A percentile compares a stretch with the other conserved stretches of the same genome.
Conservation (phyloP, 1,139 yeast genomes). For the Ashbya aceris region DNA sequence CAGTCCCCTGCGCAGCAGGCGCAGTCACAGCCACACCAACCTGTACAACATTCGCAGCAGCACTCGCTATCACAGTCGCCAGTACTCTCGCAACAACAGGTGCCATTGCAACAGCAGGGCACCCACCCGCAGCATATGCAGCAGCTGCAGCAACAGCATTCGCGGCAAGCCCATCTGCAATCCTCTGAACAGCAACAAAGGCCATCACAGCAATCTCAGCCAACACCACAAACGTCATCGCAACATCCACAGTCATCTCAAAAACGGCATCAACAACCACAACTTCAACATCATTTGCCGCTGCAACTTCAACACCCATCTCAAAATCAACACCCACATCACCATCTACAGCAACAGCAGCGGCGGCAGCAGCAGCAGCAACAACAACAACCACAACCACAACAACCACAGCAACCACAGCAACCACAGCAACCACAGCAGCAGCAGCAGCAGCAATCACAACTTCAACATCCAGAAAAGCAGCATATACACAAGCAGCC, state of each 20-base stretch:
- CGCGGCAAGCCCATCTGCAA: not conserved
- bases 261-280: not conserved
- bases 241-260: not conserved
- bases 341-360: not conserved
- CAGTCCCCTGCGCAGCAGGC: conserved; percentile 8
- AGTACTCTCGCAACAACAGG: conserved; percentile 1
- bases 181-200: not conserved
- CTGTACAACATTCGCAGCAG: conserved; percentile 2
- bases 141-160: too few relatives aligned
- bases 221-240: not conserved
- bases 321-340: too few relatives aligned
- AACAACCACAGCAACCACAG: conserved; percentile 10
- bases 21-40: conserved; percentile 4
- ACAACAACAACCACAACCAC: conserved; percentile 3
- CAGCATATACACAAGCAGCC: not conserved
- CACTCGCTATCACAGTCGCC: conserved; percentile 3
- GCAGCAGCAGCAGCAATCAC: conserved; percentile 3
- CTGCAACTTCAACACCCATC: not conserved
- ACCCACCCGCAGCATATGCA: too few relatives aligned
- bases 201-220: not conserved
- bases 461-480: not conserved
- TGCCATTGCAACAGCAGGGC: not conserved
- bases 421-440: not conserved
- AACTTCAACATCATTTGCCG: not conserved
- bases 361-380: conserved; percentile 4